Conservation (phyloP, 2,329 filamentous ascomycete genomes). For the Penicillium rolfsii region DNA sequence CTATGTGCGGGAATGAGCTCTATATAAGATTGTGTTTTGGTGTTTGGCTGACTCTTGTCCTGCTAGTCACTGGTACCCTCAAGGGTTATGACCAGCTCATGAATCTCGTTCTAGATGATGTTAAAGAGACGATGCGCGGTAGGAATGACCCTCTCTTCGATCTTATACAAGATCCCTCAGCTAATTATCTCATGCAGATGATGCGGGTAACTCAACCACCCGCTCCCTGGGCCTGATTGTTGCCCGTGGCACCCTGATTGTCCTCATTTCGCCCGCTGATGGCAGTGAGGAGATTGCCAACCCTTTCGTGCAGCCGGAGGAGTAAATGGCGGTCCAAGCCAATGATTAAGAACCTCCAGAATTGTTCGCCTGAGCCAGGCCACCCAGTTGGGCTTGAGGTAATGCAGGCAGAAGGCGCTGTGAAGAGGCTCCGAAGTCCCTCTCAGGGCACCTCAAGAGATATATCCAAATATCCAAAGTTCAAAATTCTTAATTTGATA, state of each 20-base stretch:
- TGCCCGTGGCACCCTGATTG: constrained; percentile 86
- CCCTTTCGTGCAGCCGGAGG: constrained; percentile 78
- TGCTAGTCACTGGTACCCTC: constrained; percentile 77
- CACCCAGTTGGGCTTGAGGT: neutral
- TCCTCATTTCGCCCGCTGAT: constrained; percentile 88
- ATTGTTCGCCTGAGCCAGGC: neutral
- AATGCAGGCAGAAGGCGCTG: neutral
- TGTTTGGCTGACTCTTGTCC: constrained; percentile 9
- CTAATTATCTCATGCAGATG: constrained; percentile 62
- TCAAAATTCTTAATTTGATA: constrained; percentile 5
- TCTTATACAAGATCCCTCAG: constrained; percentile 4
- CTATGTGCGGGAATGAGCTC: neutral
- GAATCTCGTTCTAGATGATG: constrained; percentile 95
- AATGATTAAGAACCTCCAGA: neutral
- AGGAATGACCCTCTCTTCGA: constrained; percentile 32
- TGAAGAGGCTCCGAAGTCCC: neutral
- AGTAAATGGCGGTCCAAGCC: constrained; percentile 46
- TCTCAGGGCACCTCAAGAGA: neutral
- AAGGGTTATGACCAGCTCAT: constrained; percentile 98
- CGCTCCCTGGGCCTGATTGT: constrained; percentile 83
- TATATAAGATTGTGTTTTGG: constrained; percentile 6
- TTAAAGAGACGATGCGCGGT: constrained; percentile 89
- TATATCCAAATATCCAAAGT: neutral
- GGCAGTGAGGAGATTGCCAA: constrained; percentile 96
- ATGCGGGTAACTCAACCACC: constrained; percentile 84